A percentile compares a stretch with the other conserved stretches of the same genome.
Evolutionary conservation across 176 grass and related monocot genomes (phyloP).

Genomic region (Aegilops bicornis): DNA sequence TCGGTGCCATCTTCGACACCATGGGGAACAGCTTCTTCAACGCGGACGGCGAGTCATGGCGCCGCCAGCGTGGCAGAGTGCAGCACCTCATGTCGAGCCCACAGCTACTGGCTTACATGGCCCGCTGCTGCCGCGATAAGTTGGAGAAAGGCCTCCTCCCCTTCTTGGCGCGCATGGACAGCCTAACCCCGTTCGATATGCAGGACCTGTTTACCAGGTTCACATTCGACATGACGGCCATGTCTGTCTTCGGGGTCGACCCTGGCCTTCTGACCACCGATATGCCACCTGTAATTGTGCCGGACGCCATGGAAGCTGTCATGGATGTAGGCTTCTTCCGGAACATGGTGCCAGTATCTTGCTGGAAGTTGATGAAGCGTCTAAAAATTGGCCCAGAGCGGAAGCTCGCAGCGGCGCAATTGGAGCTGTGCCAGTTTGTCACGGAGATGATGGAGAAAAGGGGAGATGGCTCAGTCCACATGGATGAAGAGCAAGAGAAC

Average conservation of each 20-base stretch:
- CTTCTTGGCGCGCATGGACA: background rate
- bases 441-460: background rate
- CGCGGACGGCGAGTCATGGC: conserved; percentile 19
- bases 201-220: conserved; percentile 39
- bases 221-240: conserved; percentile 34
- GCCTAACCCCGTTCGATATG: conserved; percentile 7
- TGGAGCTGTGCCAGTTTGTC: conserved; percentile 11
- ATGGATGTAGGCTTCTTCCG: conserved; percentile 11
- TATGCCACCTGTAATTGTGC: conserved; percentile 15
- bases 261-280: conserved; percentile 8
- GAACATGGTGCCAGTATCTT: background rate
- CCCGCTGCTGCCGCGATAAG: conserved; percentile 2
- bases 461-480: background rate
- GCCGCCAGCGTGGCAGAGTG: background rate
- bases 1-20: background rate
- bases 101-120: background rate
- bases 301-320: conserved; percentile 1
- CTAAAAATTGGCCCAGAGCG: background rate
- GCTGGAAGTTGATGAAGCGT: too few species aligned
- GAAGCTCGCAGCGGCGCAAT: background rate
- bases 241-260: conserved; percentile 40
- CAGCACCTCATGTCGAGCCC: background rate
- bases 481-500: background rate
- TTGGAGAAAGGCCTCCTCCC: conserved; percentile 9
- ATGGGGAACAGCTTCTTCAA: background rate